Evolutionary conservation across 805 yeast genomes (phyloP).

Genomic region (Saccharomyces kudriavzevii): DNA sequence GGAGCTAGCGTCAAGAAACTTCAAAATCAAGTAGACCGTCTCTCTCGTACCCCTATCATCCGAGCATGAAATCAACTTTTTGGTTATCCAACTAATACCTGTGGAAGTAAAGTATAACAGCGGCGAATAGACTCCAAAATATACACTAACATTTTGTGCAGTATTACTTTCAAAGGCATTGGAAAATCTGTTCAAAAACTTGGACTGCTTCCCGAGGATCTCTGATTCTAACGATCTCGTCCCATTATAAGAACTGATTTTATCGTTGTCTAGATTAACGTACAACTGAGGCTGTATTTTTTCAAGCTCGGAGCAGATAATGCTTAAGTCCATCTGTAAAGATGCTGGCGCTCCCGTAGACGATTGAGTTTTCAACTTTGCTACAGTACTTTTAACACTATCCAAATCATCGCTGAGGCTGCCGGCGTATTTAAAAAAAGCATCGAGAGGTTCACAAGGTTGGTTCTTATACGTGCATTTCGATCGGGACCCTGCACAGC

Average conservation of each 20-base stretch:
- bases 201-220: constrained; percentile 3
- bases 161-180: background rate
- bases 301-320: constrained; percentile 2
- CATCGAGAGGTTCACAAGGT: background rate
- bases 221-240: constrained; percentile 8
- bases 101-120: constrained; percentile 4
- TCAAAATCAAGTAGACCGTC: constrained; percentile 9
- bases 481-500: constrained; percentile 29
- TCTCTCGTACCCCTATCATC: constrained; percentile 7
- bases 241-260: background rate
- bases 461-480: constrained; percentile 4
- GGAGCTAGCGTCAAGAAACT: constrained; percentile 7
- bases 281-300: constrained; percentile 6
- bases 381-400: constrained; percentile 1
- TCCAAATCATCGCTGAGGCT: constrained; percentile 7
- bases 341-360: constrained; percentile 1
- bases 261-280: constrained; percentile 2
- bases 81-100: too few relatives aligned
- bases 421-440: constrained; percentile 4
- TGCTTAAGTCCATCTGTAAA: background rate
- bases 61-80: constrained; percentile 2
- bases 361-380: constrained; percentile 1
- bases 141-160: background rate
- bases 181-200: constrained; percentile 3
- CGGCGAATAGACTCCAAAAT: constrained; percentile 11